phyloP scores from a whole-genome alignment of 179 eudicot species.

The Amaranthus tricolor region DNA sequence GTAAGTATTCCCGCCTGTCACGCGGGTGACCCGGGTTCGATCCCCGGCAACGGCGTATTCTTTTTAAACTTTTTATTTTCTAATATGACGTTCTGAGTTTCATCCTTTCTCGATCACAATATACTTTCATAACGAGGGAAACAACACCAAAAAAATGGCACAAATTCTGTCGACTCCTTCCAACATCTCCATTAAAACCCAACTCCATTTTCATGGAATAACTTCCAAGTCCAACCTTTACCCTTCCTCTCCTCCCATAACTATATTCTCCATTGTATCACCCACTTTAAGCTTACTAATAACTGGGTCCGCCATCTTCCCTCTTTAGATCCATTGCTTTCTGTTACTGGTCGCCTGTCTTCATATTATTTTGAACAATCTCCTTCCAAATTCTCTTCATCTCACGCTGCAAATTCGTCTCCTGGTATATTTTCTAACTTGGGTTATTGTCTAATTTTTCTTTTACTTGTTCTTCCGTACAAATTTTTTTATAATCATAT shows the following conservation, averaged over 20 bases:
- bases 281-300: slow-evolving; percentile 16
- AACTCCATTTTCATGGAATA: slow-evolving; percentile 10
- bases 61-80: not conserved
- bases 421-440: slow-evolving; percentile 24
- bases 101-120: no score
- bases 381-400: slow-evolving; percentile 31
- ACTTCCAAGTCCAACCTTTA: slow-evolving; percentile 6
- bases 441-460: not conserved
- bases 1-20: slow-evolving; percentile 99
- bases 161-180: slow-evolving; percentile 24
- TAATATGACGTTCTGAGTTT: no score
- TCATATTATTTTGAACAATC: slow-evolving; percentile 40
- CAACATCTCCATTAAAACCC: slow-evolving; percentile 17
- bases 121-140: not conserved
- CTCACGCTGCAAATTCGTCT: slow-evolving; percentile 28
- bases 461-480: not conserved
- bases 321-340: slow-evolving; percentile 17
- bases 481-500: no score
- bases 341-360: slow-evolving; percentile 44
- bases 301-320: slow-evolving; percentile 18
- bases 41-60: slow-evolving; percentile 94
- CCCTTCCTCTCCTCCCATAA: slow-evolving; percentile 18
- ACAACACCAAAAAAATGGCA: slow-evolving; percentile 25
- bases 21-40: slow-evolving; percentile 99
- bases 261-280: not conserved